A percentile compares a stretch with the other conserved stretches of the same genome.
These are phyloP conservation scores for Brachypodium distachyon DNA, from an alignment of 202 grass and related monocot genomes.

Conservation along the genomic window DNA sequence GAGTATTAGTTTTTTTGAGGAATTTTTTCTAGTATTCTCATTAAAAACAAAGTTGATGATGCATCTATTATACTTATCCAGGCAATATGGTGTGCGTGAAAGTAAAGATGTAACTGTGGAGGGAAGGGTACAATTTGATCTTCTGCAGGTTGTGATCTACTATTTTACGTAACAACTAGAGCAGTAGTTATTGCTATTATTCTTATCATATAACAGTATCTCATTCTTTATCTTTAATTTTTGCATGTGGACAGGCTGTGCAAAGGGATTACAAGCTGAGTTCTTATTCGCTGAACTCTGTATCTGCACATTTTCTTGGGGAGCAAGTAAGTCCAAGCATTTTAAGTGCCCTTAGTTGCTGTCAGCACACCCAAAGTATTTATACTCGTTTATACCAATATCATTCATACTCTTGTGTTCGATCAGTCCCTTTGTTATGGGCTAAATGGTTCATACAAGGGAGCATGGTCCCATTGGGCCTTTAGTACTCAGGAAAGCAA, in stretches of 20 bases:
- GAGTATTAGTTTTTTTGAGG: no score
- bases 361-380: neutral
- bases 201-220: slow-evolving; percentile 12
- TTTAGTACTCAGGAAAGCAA: neutral
- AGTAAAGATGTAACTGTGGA: slow-evolving; percentile 97
- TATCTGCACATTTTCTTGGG: slow-evolving; percentile 91
- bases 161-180: slow-evolving; percentile 7
- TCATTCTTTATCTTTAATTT: slow-evolving; percentile 18
- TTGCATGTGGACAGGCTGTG: slow-evolving; percentile 56
- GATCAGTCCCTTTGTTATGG: neutral
- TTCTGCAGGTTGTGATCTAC: slow-evolving; percentile 72
- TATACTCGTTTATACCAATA: neutral
- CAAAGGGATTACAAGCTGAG: slow-evolving; percentile 98
- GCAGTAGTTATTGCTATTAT: neutral
- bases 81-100: slow-evolving; percentile 92
- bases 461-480: neutral
- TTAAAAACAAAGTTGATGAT: slow-evolving; percentile 7
- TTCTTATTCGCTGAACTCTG: slow-evolving; percentile 98
- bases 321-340: slow-evolving; percentile 76
- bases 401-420: neutral
- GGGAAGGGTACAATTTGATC: slow-evolving; percentile 98
- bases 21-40: neutral
- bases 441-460: neutral
- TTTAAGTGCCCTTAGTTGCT: slow-evolving; percentile 11
- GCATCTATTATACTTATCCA: slow-evolving; percentile 26